phyloP scores from a whole-genome alignment of 495 filamentous ascomycete species.

The Penicillium canescens region DNA sequence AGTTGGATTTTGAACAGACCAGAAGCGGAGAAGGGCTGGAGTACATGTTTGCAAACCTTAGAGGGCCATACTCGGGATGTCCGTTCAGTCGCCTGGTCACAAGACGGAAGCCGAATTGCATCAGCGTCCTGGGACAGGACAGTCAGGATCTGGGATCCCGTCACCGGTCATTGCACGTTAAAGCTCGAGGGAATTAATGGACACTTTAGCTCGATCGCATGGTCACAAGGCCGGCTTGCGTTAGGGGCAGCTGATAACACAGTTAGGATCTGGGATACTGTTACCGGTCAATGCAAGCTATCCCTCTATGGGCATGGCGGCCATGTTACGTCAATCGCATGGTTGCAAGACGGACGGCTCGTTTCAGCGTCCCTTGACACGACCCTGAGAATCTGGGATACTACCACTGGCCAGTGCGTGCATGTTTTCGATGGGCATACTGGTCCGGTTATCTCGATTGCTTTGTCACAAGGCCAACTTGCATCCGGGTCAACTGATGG shows the following conservation, averaged over 20 bases:
- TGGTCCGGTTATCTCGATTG: not conserved
- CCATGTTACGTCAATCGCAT: slow-evolving; percentile 20
- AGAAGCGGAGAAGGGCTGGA: slow-evolving; percentile 15
- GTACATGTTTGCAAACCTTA: slow-evolving; percentile 13
- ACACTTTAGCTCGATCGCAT: slow-evolving; percentile 10
- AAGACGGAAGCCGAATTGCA: slow-evolving; percentile 11
- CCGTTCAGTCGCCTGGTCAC: not conserved
- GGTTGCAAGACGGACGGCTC: slow-evolving; percentile 24
- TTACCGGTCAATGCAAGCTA: slow-evolving; percentile 12
- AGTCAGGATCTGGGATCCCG: slow-evolving; percentile 54
- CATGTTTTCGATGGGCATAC: not conserved
- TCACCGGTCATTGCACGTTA: slow-evolving; percentile 61
- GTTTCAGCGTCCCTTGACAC: slow-evolving; percentile 14
- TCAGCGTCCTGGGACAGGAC: slow-evolving; percentile 9
- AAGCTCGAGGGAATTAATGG: slow-evolving; percentile 19
- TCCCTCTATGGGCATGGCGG: slow-evolving; percentile 21
- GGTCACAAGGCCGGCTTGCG: slow-evolving; percentile 33
- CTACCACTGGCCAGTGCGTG: slow-evolving; percentile 9
- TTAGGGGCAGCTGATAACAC: slow-evolving; percentile 32
- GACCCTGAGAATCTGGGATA: slow-evolving; percentile 20
- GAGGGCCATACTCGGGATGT: slow-evolving; percentile 6
- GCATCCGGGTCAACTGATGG: slow-evolving; percentile 30
- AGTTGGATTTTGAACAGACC: slow-evolving; percentile 14
- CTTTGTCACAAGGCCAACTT: slow-evolving; percentile 34
- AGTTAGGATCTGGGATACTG: slow-evolving; percentile 28